Evolutionary conservation across 1,139 yeast genomes (phyloP).

Genomic region (Pichia terricola): DNA sequence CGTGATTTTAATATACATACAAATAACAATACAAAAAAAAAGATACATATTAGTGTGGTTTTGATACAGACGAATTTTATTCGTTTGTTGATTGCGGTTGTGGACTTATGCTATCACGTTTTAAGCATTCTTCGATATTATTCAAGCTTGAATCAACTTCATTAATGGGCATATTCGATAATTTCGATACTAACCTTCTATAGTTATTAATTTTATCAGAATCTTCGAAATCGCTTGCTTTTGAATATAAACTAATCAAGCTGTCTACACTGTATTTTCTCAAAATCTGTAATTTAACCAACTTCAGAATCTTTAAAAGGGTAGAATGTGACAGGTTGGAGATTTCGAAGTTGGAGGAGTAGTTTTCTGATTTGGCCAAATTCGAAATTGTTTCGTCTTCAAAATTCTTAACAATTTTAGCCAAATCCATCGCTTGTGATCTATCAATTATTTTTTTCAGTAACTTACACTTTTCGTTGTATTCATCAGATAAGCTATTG

Average conservation of each 20-base stretch:
- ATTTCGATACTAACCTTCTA: constrained; percentile 66
- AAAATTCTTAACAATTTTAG: constrained; percentile 35
- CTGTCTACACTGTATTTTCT: constrained; percentile 37
- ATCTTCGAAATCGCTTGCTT: constrained; percentile 29
- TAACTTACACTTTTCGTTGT: constrained; percentile 25
- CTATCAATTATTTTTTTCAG: constrained; percentile 40
- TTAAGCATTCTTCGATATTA: constrained; percentile 40
- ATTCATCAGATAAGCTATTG: constrained; percentile 34
- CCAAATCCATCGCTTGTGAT: constrained; percentile 46
- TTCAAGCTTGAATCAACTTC: constrained; percentile 67
- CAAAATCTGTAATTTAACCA: constrained; percentile 37
- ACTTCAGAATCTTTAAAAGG: constrained; percentile 20
- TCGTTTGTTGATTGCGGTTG: no score
- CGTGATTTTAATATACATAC: no score
- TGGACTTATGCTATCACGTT: constrained; percentile 1
- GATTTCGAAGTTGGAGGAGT: no score
- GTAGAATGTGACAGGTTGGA: not conserved
- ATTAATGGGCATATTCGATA: constrained; percentile 72
- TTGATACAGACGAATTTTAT: no score
- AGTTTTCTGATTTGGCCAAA: no score
- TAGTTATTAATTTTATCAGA: constrained; percentile 66
- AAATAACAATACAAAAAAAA: no score
- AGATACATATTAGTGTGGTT: no score
- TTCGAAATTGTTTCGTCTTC: constrained; percentile 25
- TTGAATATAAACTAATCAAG: constrained; percentile 32